Evolutionary conservation across 2,329 filamentous ascomycete genomes (phyloP), one percentile per base, ranked within the genome.

Genomic region (Waltergamsia citrina): DNA sequence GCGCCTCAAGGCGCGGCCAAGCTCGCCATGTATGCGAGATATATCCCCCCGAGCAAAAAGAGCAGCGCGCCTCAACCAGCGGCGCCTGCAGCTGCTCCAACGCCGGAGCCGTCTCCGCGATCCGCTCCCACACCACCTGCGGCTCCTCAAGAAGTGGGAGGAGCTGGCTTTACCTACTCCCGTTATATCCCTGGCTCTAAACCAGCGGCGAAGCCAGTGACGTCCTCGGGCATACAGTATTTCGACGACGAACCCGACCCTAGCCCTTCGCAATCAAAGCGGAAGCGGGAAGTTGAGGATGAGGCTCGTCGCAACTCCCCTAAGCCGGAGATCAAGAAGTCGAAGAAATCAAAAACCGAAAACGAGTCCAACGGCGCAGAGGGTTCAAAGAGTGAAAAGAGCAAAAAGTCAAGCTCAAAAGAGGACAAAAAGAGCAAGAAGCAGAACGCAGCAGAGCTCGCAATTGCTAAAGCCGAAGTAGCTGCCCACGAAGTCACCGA

Each of bases 1-100:
- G n/a, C n/a, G n/a, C n/a, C n/a, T n/a, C n/a, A n/a, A n/a, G n/a
- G n/a, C n/a, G n/a, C n/a, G n/a, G n/a, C n/a, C n/a, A 15, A 19
- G 20, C 10, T 8, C 23, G 14, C 22, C 14, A 62, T 62, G 59
- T 65, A 67, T 43, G 53, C 62, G 30, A 53, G 64, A 42, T 67
- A 67, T 38, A 47, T 67, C 12, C 63, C 59, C 26, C 48, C 53
- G 6, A 15, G 49, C 7, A 51, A 54, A 38, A 46, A 15, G 25
- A 12, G 12, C 25, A 6, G 16, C 7, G 37, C 24, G 31, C 9
- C 29, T 32, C 29, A 12, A 17, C 16, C 9, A 22, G 22, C 16
- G 18, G 34, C 27, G 22, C 33, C 33, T 16, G 9, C 34, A 37
- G 22, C 19, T 23, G 27, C 34, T 32, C 20, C 34, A 23, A 28